Conservation (phyloP, 2,329 filamentous ascomycete genomes). For the Exophiala aquamarina region DNA sequence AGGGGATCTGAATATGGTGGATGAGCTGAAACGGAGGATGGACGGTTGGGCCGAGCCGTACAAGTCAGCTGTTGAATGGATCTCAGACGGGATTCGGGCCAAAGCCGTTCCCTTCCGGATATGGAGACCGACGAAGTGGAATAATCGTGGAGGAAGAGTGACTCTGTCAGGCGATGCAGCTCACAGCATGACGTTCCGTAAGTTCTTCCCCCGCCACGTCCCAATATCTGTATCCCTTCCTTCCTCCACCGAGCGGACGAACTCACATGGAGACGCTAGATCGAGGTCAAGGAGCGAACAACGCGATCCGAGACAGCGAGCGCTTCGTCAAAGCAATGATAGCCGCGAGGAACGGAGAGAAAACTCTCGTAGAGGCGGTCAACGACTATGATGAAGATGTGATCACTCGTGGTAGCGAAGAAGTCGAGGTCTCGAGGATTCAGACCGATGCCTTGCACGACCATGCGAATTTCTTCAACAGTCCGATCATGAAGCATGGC, state of each 20-base stretch:
- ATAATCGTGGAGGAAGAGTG: slow-evolving; percentile 35
- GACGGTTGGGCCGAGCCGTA: slow-evolving; percentile 23
- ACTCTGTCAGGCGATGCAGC: slow-evolving; percentile 62
- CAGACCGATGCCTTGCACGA: slow-evolving; percentile 23
- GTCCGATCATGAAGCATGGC: slow-evolving; percentile 22
- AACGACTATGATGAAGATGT: slow-evolving; percentile 23
- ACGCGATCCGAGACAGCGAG: slow-evolving; percentile 22
- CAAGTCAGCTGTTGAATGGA: slow-evolving; percentile 22
- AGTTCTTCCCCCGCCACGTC: too few relatives aligned
- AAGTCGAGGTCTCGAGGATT: slow-evolving; percentile 19
- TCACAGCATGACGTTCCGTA: slow-evolving; percentile 45
- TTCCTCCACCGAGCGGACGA: too few relatives aligned
- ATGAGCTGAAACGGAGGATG: slow-evolving; percentile 23
- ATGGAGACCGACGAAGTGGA: slow-evolving; percentile 30
- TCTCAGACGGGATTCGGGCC: slow-evolving; percentile 23
- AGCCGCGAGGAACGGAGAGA: slow-evolving; percentile 15
- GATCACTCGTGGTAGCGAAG: slow-evolving; percentile 13
- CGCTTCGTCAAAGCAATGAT: slow-evolving; percentile 22
- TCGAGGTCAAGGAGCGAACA: slow-evolving; percentile 25
- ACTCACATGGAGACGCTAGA: slow-evolving; percentile 13
- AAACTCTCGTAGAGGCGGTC: slow-evolving; percentile 17
- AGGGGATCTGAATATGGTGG: slow-evolving; percentile 22
- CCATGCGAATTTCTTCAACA: slow-evolving; percentile 18
- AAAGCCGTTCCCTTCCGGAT: slow-evolving; percentile 26
- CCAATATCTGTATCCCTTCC: slow-evolving; percentile 36